phyloP scores from a whole-genome alignment of 352 stramenopile genomes.

The Phytopythium litorale region DNA sequence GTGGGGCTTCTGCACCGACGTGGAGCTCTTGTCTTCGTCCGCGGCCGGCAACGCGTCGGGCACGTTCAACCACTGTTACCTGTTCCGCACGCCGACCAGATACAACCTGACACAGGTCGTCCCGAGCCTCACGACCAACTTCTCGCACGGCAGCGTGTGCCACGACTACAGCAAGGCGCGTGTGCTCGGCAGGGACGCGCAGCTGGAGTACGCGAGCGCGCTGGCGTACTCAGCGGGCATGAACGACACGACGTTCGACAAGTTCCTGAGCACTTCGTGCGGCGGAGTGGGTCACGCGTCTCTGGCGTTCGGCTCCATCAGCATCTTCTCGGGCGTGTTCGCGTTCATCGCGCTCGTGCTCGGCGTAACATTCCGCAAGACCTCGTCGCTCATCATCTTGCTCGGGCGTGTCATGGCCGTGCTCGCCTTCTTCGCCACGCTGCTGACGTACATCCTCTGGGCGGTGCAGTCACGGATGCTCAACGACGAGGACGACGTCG shows the following conservation, averaged over 20 bases:
- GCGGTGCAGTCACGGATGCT: slow-evolving; percentile 44
- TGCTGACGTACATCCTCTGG: slow-evolving; percentile 60
- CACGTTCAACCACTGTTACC: slow-evolving; percentile 59
- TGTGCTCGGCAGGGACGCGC: slow-evolving; percentile 15
- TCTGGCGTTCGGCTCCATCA: slow-evolving; percentile 40
- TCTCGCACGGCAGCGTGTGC: slow-evolving; percentile 50
- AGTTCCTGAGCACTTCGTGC: slow-evolving; percentile 57
- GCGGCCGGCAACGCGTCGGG: slow-evolving; percentile 13
- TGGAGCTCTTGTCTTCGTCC: slow-evolving; percentile 25
- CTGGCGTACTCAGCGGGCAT: slow-evolving; percentile 42
- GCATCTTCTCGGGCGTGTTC: slow-evolving; percentile 28
- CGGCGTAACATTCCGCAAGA: slow-evolving; percentile 67
- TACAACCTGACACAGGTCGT: slow-evolving; percentile 35
- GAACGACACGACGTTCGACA: slow-evolving; percentile 41
- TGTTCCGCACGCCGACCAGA: slow-evolving; percentile 58
- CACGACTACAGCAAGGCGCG: slow-evolving; percentile 38
- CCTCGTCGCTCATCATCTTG: slow-evolving; percentile 45
- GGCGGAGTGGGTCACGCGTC: slow-evolving; percentile 34
- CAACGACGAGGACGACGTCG: slow-evolving; percentile 52
- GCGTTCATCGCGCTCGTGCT: slow-evolving; percentile 47
- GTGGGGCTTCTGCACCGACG: slow-evolving; percentile 60
- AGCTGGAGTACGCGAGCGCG: slow-evolving; percentile 22
- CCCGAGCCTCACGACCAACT: slow-evolving; percentile 31
- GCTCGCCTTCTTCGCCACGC: slow-evolving; percentile 33
- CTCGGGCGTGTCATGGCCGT: slow-evolving; percentile 37